Conservation (phyloP, 345 rosid genomes). For the Cardamine chenopodiifolia region DNA sequence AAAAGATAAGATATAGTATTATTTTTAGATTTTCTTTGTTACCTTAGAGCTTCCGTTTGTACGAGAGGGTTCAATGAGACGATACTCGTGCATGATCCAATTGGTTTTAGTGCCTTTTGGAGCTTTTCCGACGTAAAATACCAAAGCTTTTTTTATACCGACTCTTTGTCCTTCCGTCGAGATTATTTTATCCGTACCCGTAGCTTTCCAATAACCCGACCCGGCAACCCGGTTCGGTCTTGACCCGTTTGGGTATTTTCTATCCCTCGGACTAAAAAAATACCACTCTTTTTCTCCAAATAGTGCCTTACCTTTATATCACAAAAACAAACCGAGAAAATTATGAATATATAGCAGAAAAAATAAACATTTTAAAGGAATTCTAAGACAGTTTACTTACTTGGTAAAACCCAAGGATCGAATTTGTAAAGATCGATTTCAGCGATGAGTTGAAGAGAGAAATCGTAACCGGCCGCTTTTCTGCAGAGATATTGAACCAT, state of each 20-base stretch:
- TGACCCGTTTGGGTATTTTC: slow-evolving; percentile 94
- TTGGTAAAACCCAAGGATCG: slow-evolving; percentile 88
- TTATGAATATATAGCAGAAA: background rate
- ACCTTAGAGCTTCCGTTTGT: slow-evolving; percentile 72
- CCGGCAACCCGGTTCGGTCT: slow-evolving; percentile 93
- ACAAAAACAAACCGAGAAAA: slow-evolving; percentile 1
- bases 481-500: slow-evolving; percentile 79
- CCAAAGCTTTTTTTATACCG: slow-evolving; percentile 93
- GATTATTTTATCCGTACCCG: slow-evolving; percentile 85
- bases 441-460: slow-evolving; percentile 66
- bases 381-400: slow-evolving; percentile 42
- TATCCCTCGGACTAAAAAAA: slow-evolving; percentile 85
- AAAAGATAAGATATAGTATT: background rate
- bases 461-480: slow-evolving; percentile 80
- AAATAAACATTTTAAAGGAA: background rate
- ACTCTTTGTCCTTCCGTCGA: slow-evolving; percentile 71
- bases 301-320: slow-evolving; percentile 65
- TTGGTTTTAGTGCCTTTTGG: slow-evolving; percentile 97
- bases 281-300: slow-evolving; percentile 98
- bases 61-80: slow-evolving; percentile 61
- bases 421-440: slow-evolving; percentile 93
- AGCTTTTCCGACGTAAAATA: slow-evolving; percentile 86
- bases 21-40: background rate
- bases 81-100: slow-evolving; percentile 99
- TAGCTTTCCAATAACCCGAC: slow-evolving; percentile 95